Evolutionary conservation across 331 rosid genomes (phyloP), one percentile per base, ranked within the genome.

Genomic region (Rosa hybrid): DNA sequence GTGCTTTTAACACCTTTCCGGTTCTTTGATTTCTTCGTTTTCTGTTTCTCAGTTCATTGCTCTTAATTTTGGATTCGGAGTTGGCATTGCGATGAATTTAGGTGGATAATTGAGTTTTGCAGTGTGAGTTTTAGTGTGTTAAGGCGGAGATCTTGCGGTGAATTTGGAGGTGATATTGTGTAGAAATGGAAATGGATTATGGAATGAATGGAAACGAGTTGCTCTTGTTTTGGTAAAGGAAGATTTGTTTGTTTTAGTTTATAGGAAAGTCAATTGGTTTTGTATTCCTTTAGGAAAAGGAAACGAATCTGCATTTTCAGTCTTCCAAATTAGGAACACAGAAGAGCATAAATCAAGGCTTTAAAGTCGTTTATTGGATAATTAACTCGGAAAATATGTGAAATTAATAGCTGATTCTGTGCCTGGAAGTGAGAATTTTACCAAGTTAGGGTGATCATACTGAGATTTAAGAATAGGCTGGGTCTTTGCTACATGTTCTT

Each of bases 71-170:
- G 44, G 44, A 76, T 82, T 74, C 11, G 74, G 45, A 77, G 81
- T 27, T 67, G 21, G 30, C 76, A 77, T 83, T 72, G 78, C 8
- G 46, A 80, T 86, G 64, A 53, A 59, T 16, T 64, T 71, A 30
- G 71, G 42, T 30, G 39, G 8, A 42, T 56, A 0, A n/a, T 11
- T 56, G 53, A 41, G 54, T 1, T 59, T 12, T 23, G 42, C 39
- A 13, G 12, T 62, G 72, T 51, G 69, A 30, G 12, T 60, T 62
- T 42, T 41, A 44, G 69, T 8, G 46, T 72, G n/a, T 27, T 50
- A 17, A 34, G 25, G 45, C 3, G 79, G 39, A 76, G 79, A 45
- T 76, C 72, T 34, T 34, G 39, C 39, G 39, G 39, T 34, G 39
- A 34, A 34, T 34, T 34, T 2, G 78, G 51, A 1, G 17, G 17